These are phyloP conservation scores for Lathyrus tuberosus DNA, from an alignment of 306 rosid species.

Conservation along the genomic window DNA sequence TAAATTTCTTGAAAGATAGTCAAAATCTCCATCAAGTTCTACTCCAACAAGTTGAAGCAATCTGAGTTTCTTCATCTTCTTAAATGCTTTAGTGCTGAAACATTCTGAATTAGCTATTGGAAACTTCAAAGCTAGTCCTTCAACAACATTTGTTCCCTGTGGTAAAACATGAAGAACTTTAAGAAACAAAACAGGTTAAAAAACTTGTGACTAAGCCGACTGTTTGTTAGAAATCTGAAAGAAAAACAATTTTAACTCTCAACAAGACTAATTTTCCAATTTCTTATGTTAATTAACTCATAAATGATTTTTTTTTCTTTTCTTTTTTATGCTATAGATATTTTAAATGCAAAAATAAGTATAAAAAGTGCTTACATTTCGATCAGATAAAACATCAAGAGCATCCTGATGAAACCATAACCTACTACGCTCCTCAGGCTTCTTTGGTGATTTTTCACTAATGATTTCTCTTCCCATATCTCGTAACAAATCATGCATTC, in stretches of 20 bases:
- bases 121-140: conserved; percentile 29
- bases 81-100: conserved; percentile 12
- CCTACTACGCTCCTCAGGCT: background rate
- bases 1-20: too few relatives aligned
- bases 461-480: conserved; percentile 28
- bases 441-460: background rate
- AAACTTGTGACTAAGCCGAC: too few relatives aligned
- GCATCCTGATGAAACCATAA: background rate
- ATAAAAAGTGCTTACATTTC: background rate
- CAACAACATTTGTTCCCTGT: conserved; percentile 5
- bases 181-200: too few relatives aligned
- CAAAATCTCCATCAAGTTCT: too few relatives aligned
- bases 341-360: background rate
- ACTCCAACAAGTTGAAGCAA: conserved; percentile 1
- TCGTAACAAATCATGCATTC: conserved; percentile 6
- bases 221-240: too few relatives aligned
- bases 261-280: too few relatives aligned
- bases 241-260: too few relatives aligned
- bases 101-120: background rate
- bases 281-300: too few relatives aligned
- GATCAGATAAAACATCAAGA: background rate
- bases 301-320: background rate
- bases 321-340: background rate
- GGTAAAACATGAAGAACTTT: background rate
- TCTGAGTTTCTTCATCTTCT: conserved; percentile 38